Percentiles rank a stretch among this genome's conserved stretches.
phyloP scores from a whole-genome alignment of 805 yeast species.

The Candida dajiaensis region DNA sequence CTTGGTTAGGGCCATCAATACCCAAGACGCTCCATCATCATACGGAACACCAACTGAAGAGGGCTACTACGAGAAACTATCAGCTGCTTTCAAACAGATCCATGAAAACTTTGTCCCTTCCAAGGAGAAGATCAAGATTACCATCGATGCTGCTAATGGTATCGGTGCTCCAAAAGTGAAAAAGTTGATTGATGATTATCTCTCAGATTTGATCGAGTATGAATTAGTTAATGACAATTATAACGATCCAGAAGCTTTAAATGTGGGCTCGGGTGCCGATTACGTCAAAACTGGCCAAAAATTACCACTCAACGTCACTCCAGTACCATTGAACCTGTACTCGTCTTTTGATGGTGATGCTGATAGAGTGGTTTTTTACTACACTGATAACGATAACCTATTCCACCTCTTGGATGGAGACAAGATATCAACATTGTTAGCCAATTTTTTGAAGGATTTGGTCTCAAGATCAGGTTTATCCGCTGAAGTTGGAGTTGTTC shows the following conservation, averaged over 20 bases:
- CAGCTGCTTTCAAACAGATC: conserved; percentile 45
- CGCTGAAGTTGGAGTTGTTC: conserved; percentile 71
- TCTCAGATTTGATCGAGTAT: conserved; percentile 36
- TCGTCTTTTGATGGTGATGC: conserved; percentile 98
- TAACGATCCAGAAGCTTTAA: conserved; percentile 51
- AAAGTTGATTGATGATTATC: conserved; percentile 37
- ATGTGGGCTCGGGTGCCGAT: conserved; percentile 90
- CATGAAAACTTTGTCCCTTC: conserved; percentile 23
- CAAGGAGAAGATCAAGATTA: conserved; percentile 36
- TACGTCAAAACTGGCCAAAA: conserved; percentile 85
- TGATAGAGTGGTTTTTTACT: conserved; percentile 85
- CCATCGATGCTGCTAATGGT: conserved; percentile 94
- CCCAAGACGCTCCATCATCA: conserved; percentile 29
- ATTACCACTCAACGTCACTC: conserved; percentile 57
- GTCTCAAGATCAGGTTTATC: conserved; percentile 38
- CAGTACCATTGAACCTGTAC: conserved; percentile 44
- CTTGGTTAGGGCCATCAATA: conserved; percentile 68
- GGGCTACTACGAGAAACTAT: conserved; percentile 66
- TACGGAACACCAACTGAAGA: conserved; percentile 59
- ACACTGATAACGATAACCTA: conserved; percentile 29
- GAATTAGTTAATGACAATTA: conserved; percentile 51
- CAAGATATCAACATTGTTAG: conserved; percentile 81
- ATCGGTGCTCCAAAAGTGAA: conserved; percentile 79
- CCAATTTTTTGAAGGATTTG: conserved; percentile 54
- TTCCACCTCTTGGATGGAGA: conserved; percentile 84